These are phyloP conservation scores for Blastocystis sp. DNA, from an alignment of 352 stramenopile genomes.

Conservation along the genomic window DNA sequence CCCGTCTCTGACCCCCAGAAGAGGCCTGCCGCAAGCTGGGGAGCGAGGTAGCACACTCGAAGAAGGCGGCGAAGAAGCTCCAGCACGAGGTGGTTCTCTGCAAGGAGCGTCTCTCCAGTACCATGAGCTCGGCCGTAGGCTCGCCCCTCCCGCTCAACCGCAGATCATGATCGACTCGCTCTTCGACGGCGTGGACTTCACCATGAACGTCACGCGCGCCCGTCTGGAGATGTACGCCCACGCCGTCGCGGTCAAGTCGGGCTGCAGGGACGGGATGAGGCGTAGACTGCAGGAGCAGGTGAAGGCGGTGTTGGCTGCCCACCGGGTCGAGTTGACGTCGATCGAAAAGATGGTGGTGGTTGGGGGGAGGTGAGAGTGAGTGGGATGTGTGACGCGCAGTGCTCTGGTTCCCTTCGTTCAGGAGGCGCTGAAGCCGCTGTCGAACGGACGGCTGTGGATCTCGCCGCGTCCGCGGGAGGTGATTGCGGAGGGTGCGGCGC, in stretches of 20 bases:
- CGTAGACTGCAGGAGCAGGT: not conserved
- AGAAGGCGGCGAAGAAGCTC: constrained; percentile 9
- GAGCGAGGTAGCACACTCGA: not conserved
- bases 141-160: not conserved
- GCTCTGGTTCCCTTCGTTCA: not conserved
- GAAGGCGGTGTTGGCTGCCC: not conserved
- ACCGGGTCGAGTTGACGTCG: not conserved
- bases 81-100: not conserved
- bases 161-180: constrained; percentile 49
- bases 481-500: not conserved
- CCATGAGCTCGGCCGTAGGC: not conserved
- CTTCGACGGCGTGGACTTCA: constrained; percentile 29
- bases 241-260: not conserved
- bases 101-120: constrained; percentile 30
- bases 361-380: constrained; percentile 1
- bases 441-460: not conserved
- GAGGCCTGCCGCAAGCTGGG: not conserved
- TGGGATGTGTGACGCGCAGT: not conserved
- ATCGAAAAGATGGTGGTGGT: not conserved
- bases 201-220: not conserved
- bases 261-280: not conserved
- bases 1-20: not conserved
- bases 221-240: constrained; percentile 1
- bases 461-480: not conserved
- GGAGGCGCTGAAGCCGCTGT: not conserved